Conservation (phyloP, 2,329 filamentous ascomycete genomes). For the Nemania sp. region DNA sequence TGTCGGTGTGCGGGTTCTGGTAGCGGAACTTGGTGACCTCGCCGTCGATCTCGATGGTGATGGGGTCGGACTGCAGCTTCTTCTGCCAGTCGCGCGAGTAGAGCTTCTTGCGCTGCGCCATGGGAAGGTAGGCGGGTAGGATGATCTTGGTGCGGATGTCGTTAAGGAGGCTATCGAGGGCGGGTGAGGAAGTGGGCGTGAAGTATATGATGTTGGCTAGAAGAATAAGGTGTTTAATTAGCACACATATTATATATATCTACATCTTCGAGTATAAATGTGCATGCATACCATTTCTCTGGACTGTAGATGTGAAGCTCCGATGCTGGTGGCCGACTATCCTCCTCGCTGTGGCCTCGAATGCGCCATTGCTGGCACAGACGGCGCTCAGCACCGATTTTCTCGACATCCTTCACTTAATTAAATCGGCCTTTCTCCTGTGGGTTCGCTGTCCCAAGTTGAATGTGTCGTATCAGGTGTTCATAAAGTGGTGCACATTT, state of each 20-base stretch:
- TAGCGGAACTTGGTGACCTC: constrained; percentile 65
- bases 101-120: constrained; percentile 65
- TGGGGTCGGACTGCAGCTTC: constrained; percentile 65
- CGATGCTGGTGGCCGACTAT: constrained; percentile 42
- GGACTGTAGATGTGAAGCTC: constrained; percentile 48
- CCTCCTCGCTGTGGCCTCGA: constrained; percentile 44
- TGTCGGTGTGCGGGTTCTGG: constrained; percentile 55
- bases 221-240: neutral
- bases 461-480: neutral
- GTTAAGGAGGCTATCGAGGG: constrained; percentile 66
- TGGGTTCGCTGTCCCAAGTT: neutral
- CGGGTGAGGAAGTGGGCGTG: constrained; percentile 61
- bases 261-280: too few relatives aligned
- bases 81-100: constrained; percentile 60
- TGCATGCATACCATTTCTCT: constrained; percentile 48
- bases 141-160: constrained; percentile 69
- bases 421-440: neutral
- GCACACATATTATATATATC: neutral
- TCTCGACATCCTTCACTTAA: constrained; percentile 44
- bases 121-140: constrained; percentile 69
- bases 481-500: too few relatives aligned
- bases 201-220: constrained; percentile 58
- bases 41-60: constrained; percentile 69
- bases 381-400: constrained; percentile 46
- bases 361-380: constrained; percentile 43